Evolutionary conservation across 306 rosid genomes (phyloP).

Genomic region (Delonix regia): DNA sequence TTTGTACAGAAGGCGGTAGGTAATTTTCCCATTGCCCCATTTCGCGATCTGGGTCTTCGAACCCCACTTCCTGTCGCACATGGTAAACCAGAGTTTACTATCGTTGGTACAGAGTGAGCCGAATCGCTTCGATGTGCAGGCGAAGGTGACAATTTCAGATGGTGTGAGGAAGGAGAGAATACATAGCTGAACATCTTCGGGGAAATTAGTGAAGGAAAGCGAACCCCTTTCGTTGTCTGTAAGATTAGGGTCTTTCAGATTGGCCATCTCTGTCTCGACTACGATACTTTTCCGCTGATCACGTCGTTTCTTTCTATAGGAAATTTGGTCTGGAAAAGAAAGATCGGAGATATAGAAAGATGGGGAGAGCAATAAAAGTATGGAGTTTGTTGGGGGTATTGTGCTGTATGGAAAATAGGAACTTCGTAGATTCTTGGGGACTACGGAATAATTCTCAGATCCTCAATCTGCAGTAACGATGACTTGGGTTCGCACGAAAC

Average conservation of each 20-base stretch:
- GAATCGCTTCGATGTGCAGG: conserved; percentile 78
- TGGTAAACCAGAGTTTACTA: conserved; percentile 73
- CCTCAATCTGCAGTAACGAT: background rate
- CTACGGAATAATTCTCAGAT: conserved; percentile 46
- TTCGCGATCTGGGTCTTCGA: conserved; percentile 65
- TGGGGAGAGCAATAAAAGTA: background rate
- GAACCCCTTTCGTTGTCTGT: conserved; percentile 30
- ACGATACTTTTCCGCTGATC: conserved; percentile 1
- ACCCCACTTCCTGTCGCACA: conserved; percentile 92
- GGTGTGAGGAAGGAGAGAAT: conserved; percentile 82
- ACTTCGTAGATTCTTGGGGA: conserved; percentile 38
- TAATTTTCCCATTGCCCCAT: conserved; percentile 66
- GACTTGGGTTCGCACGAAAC: background rate
- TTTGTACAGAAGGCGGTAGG: conserved; percentile 60
- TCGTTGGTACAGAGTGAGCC: conserved; percentile 62
- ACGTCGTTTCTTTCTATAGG: background rate
- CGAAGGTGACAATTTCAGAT: conserved; percentile 64
- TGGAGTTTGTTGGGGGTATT: background rate
- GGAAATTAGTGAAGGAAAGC: conserved; percentile 69
- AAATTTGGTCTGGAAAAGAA: background rate
- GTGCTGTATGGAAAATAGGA: background rate
- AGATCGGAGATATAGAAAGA: background rate
- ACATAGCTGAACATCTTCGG: conserved; percentile 85
- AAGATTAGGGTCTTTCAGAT: conserved; percentile 24
- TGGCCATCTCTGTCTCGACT: conserved; percentile 43